Evolutionary conservation across 441 rosid genomes (phyloP).

Genomic region (Jatropha podagrica): DNA sequence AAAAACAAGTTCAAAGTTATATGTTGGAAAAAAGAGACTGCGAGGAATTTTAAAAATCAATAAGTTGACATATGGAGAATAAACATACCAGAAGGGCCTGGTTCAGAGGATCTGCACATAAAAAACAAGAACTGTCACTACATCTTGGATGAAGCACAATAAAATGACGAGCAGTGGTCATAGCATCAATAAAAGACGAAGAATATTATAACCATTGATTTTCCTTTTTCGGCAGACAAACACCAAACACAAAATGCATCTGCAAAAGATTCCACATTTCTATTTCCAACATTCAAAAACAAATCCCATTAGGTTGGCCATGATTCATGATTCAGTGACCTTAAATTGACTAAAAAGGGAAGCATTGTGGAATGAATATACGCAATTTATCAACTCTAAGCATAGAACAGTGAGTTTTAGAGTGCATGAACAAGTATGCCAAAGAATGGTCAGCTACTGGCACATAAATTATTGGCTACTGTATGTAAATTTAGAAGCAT

Average conservation of each 20-base stretch:
- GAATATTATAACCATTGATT: background rate
- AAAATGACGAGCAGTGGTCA: slow-evolving; percentile 6
- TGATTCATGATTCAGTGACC: background rate
- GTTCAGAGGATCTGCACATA: slow-evolving; percentile 65
- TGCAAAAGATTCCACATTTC: background rate
- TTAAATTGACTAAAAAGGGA: background rate
- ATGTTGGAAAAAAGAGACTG: background rate
- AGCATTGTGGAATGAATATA: background rate
- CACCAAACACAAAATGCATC: background rate
- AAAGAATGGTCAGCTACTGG: background rate
- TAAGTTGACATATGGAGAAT: background rate
- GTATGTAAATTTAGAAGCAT: background rate
- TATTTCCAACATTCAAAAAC: background rate
- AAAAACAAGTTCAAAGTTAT: background rate
- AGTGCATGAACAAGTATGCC: background rate
- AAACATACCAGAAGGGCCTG: slow-evolving; percentile 61
- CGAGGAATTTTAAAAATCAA: background rate
- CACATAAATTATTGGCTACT: background rate
- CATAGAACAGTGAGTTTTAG: background rate
- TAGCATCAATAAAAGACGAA: background rate
- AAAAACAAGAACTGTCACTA: slow-evolving; percentile 17
- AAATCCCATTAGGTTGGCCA: background rate
- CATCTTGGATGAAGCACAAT: background rate
- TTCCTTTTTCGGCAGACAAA: background rate
- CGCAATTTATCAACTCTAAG: background rate